phyloP scores from a whole-genome alignment of 1,284 basidiomycete genomes.

The Tetrapyrgos nigripes region DNA sequence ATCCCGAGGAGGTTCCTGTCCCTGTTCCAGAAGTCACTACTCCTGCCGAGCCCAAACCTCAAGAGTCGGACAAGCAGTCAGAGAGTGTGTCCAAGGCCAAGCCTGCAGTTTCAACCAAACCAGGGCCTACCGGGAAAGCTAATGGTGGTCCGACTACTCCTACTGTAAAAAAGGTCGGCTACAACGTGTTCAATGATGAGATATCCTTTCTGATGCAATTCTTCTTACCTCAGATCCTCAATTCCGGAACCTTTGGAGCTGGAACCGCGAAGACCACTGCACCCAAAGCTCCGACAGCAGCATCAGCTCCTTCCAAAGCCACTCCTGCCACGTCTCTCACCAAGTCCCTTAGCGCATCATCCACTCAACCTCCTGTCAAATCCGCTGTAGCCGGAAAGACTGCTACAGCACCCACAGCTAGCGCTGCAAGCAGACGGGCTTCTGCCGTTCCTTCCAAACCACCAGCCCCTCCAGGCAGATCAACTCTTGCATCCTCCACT shows the following conservation, averaged over 20 bases:
- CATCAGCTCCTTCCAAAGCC: constrained; percentile 32
- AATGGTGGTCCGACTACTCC: constrained; percentile 56
- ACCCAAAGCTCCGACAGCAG: constrained; percentile 46
- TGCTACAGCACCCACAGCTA: constrained; percentile 34
- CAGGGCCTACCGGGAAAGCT: constrained; percentile 47
- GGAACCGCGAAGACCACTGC: constrained; percentile 59
- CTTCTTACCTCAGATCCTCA: constrained; percentile 58
- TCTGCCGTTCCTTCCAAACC: constrained; percentile 53
- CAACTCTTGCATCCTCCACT: constrained; percentile 44
- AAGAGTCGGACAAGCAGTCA: constrained; percentile 16
- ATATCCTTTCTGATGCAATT: constrained; percentile 33
- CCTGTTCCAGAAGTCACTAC: constrained; percentile 13
- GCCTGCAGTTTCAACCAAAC: constrained; percentile 38
- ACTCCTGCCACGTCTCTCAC: constrained; percentile 48
- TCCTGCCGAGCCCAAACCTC: constrained; percentile 8
- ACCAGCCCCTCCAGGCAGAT: constrained; percentile 38
- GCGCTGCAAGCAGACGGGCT: constrained; percentile 47
- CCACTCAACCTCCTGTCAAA: constrained; percentile 43
- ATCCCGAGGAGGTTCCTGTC: constrained; percentile 16
- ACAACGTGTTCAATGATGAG: constrained; percentile 31
- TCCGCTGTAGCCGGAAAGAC: constrained; percentile 41
- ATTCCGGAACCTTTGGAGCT: constrained; percentile 70
- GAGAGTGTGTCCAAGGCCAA: constrained; percentile 24
- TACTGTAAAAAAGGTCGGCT: constrained; percentile 69
- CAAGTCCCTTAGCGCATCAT: constrained; percentile 52